phyloP scores from a whole-genome alignment of 495 filamentous ascomycete genomes.

The Extremus antarcticus region DNA sequence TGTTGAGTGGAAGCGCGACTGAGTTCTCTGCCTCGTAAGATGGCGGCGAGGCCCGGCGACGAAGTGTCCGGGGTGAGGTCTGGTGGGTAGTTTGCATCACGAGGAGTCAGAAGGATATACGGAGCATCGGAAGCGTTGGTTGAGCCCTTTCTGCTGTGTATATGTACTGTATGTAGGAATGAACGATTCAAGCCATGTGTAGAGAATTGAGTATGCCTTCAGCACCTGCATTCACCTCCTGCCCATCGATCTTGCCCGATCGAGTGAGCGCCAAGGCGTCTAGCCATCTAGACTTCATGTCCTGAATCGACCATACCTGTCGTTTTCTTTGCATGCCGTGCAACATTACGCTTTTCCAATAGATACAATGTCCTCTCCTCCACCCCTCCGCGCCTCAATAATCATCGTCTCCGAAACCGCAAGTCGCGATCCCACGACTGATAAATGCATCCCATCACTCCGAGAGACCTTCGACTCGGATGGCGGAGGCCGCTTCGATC shows the following conservation, averaged over 20 bases:
- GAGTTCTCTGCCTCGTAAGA: conserved; percentile 46
- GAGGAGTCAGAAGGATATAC: not conserved
- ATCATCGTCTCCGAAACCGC: conserved; percentile 93
- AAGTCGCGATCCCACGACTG: conserved; percentile 65
- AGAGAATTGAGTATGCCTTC: too few relatives aligned
- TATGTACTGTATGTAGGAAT: conserved; percentile 1
- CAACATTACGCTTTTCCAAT: too few relatives aligned
- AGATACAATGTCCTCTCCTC: not conserved
- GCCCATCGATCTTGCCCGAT: not conserved
- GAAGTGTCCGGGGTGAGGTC: not conserved
- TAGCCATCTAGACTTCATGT: not conserved
- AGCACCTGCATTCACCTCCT: not conserved
- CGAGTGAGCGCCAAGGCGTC: not conserved
- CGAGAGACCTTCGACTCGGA: conserved; percentile 51
- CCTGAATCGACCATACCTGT: too few relatives aligned
- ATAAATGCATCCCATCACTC: conserved; percentile 55
- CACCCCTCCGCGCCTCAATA: conserved; percentile 54
- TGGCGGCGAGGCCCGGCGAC: not conserved
- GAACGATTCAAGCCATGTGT: not conserved
- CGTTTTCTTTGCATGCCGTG: too few relatives aligned
- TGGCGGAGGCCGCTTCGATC: conserved; percentile 55
- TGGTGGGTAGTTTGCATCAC: not conserved
- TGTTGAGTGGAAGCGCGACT: conserved; percentile 68
- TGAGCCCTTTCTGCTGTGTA: not conserved
- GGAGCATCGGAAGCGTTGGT: not conserved